These are phyloP conservation scores for Dactylellina cionopaga DNA, from an alignment of 2,329 filamentous ascomycete genomes.

Conservation along the genomic window DNA sequence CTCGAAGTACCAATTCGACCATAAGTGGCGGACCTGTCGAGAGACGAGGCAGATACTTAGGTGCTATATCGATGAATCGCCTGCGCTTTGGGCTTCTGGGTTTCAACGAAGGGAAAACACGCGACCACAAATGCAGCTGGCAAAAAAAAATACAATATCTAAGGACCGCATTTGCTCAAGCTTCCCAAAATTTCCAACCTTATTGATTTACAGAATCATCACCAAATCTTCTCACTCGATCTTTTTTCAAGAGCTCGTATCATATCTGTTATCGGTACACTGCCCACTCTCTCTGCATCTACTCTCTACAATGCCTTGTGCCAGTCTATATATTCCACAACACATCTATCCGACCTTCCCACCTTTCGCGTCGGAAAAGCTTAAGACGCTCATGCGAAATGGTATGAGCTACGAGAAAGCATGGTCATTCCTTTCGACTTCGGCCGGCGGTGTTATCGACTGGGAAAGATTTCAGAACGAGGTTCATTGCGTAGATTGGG, in stretches of 20 bases:
- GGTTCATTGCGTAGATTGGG: background rate
- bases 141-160: background rate
- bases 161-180: background rate
- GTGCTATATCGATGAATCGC: too few relatives aligned
- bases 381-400: background rate
- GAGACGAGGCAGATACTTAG: too few relatives aligned
- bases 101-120: too few relatives aligned
- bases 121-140: too few relatives aligned
- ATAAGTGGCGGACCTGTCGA: too few relatives aligned
- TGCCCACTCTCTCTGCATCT: too few relatives aligned
- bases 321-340: background rate
- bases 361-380: background rate
- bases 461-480: background rate
- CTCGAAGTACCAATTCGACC: too few relatives aligned
- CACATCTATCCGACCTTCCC: background rate
- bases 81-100: too few relatives aligned
- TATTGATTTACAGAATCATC: too few relatives aligned
- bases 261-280: background rate
- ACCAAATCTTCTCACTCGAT: background rate
- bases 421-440: background rate
- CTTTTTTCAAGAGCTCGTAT: background rate
- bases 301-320: conserved; percentile 22
- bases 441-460: background rate
- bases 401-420: background rate
- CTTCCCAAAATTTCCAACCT: too few relatives aligned